Evolutionary conservation across 1,284 basidiomycete genomes (phyloP), one percentile per base, ranked within the genome.

Genomic region (Heimioporus retisporus): DNA sequence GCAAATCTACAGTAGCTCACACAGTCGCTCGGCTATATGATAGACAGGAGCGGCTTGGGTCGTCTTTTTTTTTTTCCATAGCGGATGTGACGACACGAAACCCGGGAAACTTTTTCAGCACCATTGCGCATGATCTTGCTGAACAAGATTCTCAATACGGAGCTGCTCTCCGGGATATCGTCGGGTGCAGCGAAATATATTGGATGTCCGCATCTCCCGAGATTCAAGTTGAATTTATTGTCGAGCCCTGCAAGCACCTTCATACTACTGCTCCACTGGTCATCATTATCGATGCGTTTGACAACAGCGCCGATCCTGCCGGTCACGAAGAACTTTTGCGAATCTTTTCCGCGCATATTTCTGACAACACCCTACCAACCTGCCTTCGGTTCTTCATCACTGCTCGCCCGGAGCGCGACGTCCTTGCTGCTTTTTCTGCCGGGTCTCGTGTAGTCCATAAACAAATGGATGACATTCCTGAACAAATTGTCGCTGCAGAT

Each of bases 1-100:
- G 63, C 25, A 55, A 55, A 46, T 56, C 57, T 28, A 54, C 63
- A 7, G 53, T 64, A 3, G 63, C 63, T 10, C 63, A 64, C 42
- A 31, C 62, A 10, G 35, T 63, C 40, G 62, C 62, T 53, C 62
- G 42, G 23, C 25, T 61, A 43, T 58, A 53, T 23, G 61, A 63
- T 48, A 43, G 25, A 15, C 53, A 61, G 23, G 21, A 51, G 50
- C 16, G 50, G 10, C n/a, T 51, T 11, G 50, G 50, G 11, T 51
- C 50, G n/a, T 51, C 62, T 15, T 63, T 40, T 25, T 63, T 21
- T 19, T 63, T 63, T n/a, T 40, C 48, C n/a, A 35, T 46, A 5
- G 42, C 11, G 16, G 62, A 63, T 28, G 14, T 58, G 10, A 50
- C 56, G 2, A 51, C 25, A 5, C 56, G 56, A 18, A 63, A 63